Evolutionary conservation across 2,329 filamentous ascomycete species (phyloP), one percentile per base, ranked within the genome.

Genomic region (Trichoderma lentiforme): DNA sequence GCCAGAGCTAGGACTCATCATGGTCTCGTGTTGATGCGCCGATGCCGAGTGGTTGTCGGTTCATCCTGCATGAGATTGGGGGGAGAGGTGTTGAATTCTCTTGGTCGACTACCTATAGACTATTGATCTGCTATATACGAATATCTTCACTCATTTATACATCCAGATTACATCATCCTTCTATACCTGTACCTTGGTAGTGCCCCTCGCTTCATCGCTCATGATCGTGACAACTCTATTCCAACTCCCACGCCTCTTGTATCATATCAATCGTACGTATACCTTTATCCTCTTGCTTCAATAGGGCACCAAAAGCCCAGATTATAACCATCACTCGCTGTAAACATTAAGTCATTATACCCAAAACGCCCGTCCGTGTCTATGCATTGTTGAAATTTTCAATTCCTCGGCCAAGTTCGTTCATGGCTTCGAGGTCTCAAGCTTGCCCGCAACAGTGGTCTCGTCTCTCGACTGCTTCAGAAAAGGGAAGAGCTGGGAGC

Each of bases 401-500:
- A 11, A 51, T 21, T 7, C 8, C 21, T 14, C 0, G 6, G 4
- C 18, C 9, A 2, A 26, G n/a, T 12, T 21, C 15, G 14, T 18
- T 62, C 15, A 62, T 36, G 57, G 28, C 61, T 74, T 74, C 63
- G 43, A 43, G 9, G 6, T 24, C 21, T 77, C 73, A 68, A 83
- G 73, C 18, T 74, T 77, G 0, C 82, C 83, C 3, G 84, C 83
- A 24, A 77, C 76, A 2, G 73, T 74, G 0, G 95, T 98, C 84
- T 97, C 95, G 78, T 98, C 93, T 21, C 95, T 86, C 4, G 93
- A 91, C 81, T 97, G 93, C 81, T 94, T 97, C 74, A 98, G 81
- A 80, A 98, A 98, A 0, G 95, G 93, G 71, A 98, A 92, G 67
- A 98, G 81, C 0, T 91, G 90, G 0, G 95, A 98, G 0, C 95